A percentile compares a stretch with the other conserved stretches of the same genome.
Conservation (phyloP, 148 eudicot genomes). For the Dysphania ambrosioides region DNA sequence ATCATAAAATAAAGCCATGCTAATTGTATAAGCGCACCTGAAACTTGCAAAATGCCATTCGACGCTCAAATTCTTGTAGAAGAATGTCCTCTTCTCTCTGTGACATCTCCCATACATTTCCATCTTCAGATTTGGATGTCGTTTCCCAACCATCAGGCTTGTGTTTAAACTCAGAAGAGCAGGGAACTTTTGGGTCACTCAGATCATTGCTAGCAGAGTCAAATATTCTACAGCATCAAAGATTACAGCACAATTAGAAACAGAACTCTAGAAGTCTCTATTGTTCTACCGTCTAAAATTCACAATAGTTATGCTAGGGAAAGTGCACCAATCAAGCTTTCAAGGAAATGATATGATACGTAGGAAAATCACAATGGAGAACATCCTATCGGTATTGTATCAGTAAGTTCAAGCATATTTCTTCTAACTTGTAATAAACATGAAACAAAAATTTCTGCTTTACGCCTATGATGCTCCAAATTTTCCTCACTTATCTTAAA, state of each 20-base stretch:
- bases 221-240: constrained; percentile 62
- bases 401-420: background rate
- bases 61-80: constrained; percentile 93
- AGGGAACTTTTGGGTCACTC: constrained; percentile 42
- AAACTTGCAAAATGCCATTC: constrained; percentile 85
- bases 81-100: constrained; percentile 97
- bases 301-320: background rate
- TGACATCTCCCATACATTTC: constrained; percentile 92
- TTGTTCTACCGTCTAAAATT: no score
- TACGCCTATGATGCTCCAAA: background rate
- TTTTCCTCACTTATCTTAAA: background rate
- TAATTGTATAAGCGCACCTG: constrained; percentile 48
- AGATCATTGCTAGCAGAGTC: constrained; percentile 57
- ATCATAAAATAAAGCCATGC: background rate
- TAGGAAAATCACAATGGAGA: background rate
- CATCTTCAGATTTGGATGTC: constrained; percentile 67
- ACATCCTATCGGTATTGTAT: background rate
- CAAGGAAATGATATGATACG: background rate
- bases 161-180: constrained; percentile 64
- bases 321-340: no score
- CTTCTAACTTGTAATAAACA: background rate
- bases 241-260: background rate
- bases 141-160: constrained; percentile 99
- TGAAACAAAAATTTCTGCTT: background rate
- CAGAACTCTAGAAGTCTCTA: background rate